phyloP scores from a whole-genome alignment of 2,329 filamentous ascomycete genomes.

The Talaromyces sp. region DNA sequence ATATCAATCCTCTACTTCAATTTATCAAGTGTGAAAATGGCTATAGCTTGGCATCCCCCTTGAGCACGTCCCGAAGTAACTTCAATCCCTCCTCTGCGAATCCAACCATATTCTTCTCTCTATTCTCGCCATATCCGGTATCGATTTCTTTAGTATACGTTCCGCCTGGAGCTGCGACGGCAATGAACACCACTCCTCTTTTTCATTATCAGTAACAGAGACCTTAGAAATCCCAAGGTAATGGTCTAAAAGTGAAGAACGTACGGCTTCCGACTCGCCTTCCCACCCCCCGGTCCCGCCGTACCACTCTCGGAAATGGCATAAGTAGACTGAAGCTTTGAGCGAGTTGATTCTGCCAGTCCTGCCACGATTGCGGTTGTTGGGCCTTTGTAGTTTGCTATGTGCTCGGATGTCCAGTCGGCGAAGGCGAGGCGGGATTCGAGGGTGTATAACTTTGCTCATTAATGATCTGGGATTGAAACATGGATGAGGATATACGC shows the following conservation, averaged over 20 bases:
- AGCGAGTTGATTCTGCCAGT: conserved; percentile 55
- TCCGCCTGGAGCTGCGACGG: conserved; percentile 54
- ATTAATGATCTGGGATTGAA: background rate
- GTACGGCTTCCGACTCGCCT: conserved; percentile 52
- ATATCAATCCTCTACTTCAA: background rate
- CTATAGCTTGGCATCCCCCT: conserved; percentile 25
- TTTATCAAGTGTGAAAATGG: background rate
- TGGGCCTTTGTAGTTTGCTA: conserved; percentile 57
- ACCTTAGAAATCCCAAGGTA: background rate
- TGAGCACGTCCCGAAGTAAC: conserved; percentile 56
- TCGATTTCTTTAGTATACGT: conserved; percentile 54
- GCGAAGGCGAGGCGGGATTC: conserved; percentile 56
- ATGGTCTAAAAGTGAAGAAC: conserved; percentile 13
- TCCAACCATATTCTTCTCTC: conserved; percentile 60
- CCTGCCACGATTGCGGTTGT: conserved; percentile 56
- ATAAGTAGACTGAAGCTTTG: conserved; percentile 55
- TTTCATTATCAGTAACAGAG: background rate
- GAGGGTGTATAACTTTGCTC: conserved; percentile 53
- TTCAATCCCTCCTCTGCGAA: conserved; percentile 59
- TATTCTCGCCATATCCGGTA: conserved; percentile 52
- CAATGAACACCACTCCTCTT: conserved; percentile 35
- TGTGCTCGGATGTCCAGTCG: conserved; percentile 56
- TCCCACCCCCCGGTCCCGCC: conserved; percentile 61
- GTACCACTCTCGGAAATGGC: conserved; percentile 59
- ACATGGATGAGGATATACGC: background rate